Evolutionary conservation across 352 stramenopile species (phyloP).

Genomic region (Phytopythium aichiense): DNA sequence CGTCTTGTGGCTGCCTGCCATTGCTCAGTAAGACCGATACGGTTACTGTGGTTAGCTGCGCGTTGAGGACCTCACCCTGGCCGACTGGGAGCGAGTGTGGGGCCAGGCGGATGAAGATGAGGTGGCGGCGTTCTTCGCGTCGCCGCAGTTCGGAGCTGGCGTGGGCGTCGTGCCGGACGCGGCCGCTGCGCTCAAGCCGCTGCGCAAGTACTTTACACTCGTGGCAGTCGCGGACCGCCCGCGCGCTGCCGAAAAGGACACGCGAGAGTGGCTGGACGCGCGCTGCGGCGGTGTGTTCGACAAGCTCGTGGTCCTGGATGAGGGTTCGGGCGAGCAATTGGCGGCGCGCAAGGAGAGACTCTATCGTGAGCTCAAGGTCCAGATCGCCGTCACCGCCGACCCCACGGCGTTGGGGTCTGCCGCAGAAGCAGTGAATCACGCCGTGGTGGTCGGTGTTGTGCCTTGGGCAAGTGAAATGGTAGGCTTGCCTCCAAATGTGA

Average conservation of each 20-base stretch:
- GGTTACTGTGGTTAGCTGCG: slow-evolving; percentile 19
- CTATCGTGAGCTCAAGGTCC: slow-evolving; percentile 59
- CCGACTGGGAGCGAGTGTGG: slow-evolving; percentile 34
- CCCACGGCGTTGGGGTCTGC: slow-evolving; percentile 18
- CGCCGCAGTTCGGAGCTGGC: slow-evolving; percentile 33
- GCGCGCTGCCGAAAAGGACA: slow-evolving; percentile 55
- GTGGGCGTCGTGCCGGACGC: slow-evolving; percentile 27
- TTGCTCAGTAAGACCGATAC: not conserved
- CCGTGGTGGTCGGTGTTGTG: slow-evolving; percentile 46
- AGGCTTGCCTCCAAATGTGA: slow-evolving; percentile 10
- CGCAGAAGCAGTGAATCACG: slow-evolving; percentile 22
- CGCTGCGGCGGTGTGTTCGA: slow-evolving; percentile 66
- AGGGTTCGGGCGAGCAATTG: slow-evolving; percentile 27
- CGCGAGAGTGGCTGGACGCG: slow-evolving; percentile 67
- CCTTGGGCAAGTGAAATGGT: slow-evolving; percentile 29
- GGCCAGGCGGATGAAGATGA: slow-evolving; percentile 18
- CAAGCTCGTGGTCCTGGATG: slow-evolving; percentile 69
- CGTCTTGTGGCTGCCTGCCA: not conserved
- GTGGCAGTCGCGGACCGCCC: slow-evolving; percentile 57
- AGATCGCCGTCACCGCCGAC: slow-evolving; percentile 50
- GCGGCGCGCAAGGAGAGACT: slow-evolving; percentile 54
- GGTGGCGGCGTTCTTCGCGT: slow-evolving; percentile 46
- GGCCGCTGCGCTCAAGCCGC: slow-evolving; percentile 38
- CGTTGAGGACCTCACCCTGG: slow-evolving; percentile 10
- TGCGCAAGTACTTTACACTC: slow-evolving; percentile 63